A percentile compares a stretch with the other conserved stretches of the same genome.
phyloP scores from a whole-genome alignment of 441 rosid genomes.

The Jatropha podagrica region DNA sequence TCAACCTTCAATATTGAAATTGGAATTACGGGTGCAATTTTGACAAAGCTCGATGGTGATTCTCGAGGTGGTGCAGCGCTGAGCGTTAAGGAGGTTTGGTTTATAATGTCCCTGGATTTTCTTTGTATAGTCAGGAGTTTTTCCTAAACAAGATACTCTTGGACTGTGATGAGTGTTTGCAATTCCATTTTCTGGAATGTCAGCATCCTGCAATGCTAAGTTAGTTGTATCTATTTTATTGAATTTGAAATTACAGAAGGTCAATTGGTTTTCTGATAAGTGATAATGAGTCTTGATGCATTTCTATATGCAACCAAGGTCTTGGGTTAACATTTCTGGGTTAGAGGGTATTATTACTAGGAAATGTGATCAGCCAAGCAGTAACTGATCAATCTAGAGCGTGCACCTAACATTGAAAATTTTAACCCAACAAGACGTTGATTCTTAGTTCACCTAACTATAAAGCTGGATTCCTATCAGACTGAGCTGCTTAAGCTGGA shows the following conservation, averaged over 20 bases:
- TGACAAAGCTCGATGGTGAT: constrained; percentile 98
- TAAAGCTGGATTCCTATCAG: background rate
- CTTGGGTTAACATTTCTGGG: background rate
- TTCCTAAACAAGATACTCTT: constrained; percentile 3
- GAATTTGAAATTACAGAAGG: background rate
- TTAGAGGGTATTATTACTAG: background rate
- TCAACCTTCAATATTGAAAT: constrained; percentile 94
- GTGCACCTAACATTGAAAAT: background rate
- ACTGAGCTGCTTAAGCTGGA: background rate
- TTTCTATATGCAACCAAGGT: background rate
- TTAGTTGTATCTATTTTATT: background rate
- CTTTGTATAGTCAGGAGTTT: background rate
- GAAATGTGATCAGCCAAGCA: background rate
- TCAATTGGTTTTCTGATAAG: background rate
- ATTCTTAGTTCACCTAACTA: background rate
- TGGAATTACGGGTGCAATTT: constrained; percentile 97
- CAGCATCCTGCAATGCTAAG: background rate
- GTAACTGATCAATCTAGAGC: background rate
- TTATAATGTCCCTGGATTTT: constrained; percentile 16
- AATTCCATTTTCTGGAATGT: background rate
- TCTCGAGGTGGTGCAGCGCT: constrained; percentile 99
- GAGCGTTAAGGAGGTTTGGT: constrained; percentile 92
- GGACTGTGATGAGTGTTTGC: constrained; percentile 1
- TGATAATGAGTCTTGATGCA: background rate
- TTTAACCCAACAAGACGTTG: background rate